Evolutionary conservation across 2,329 filamentous ascomycete species (phyloP).

Genomic region (Tolypocladium guangdongense): DNA sequence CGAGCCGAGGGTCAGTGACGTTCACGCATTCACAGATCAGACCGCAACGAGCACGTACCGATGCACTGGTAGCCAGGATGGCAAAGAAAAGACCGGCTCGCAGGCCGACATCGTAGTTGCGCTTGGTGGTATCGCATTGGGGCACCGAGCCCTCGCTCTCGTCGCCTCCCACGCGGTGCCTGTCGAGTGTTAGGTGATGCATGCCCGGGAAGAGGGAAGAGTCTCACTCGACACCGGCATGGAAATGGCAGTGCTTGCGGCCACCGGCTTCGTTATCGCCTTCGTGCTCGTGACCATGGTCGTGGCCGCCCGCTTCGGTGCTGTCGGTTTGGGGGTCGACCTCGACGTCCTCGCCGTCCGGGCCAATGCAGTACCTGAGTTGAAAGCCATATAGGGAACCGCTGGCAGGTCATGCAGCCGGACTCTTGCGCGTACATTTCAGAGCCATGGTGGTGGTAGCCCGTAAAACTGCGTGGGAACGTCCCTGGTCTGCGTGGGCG

Average conservation of each 20-base stretch:
- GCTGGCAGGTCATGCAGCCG: not conserved
- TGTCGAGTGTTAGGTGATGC: not conserved
- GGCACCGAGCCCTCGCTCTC: slow-evolving; percentile 25
- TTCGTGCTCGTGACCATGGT: slow-evolving; percentile 7
- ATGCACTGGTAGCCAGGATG: slow-evolving; percentile 58
- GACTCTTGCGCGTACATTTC: slow-evolving; percentile 35
- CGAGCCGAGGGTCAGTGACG: not conserved
- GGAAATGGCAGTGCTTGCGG: slow-evolving; percentile 42
- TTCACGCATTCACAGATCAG: too few species aligned
- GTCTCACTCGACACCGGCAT: slow-evolving; percentile 61
- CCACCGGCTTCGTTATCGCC: slow-evolving; percentile 6
- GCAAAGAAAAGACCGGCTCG: slow-evolving; percentile 64
- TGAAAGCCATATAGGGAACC: not conserved
- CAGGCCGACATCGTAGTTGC: slow-evolving; percentile 56
- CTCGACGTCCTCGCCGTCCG: slow-evolving; percentile 49
- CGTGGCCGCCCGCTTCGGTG: slow-evolving; percentile 11
- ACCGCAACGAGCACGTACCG: slow-evolving; percentile 25
- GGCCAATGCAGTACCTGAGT: slow-evolving; percentile 50
- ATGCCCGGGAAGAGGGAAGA: not conserved
- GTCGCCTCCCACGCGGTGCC: slow-evolving; percentile 45
- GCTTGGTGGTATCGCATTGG: slow-evolving; percentile 32
- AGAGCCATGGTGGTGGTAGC: slow-evolving; percentile 50
- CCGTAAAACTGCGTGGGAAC: slow-evolving; percentile 52
- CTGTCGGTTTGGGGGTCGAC: slow-evolving; percentile 29
- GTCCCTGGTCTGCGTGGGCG: slow-evolving; percentile 42